Conservation (phyloP, 768 basidiomycete genomes). For the Pleurotus pulmonarius region DNA sequence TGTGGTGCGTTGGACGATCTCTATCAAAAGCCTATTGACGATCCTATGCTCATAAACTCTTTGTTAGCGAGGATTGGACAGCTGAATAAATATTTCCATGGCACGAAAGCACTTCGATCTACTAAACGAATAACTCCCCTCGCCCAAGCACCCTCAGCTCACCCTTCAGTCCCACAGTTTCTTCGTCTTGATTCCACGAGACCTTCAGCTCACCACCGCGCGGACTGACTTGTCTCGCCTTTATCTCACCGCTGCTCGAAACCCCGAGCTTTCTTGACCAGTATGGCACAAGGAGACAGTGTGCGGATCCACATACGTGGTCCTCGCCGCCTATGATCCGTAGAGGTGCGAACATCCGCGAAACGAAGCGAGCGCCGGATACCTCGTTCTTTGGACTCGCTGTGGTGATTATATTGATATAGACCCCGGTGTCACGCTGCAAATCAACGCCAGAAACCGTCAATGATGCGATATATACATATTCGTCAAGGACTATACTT, state of each 20-base stretch:
- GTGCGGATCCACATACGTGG: slow-evolving; percentile 52
- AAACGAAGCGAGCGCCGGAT: slow-evolving; percentile 35
- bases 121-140: slow-evolving; percentile 24
- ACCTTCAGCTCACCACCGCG: slow-evolving; percentile 45
- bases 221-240: slow-evolving; percentile 48
- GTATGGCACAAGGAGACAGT: slow-evolving; percentile 45
- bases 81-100: too few species aligned
- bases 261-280: slow-evolving; percentile 38
- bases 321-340: slow-evolving; percentile 36
- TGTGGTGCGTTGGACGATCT: too few species aligned
- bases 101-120: background rate
- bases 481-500: slow-evolving; percentile 9
- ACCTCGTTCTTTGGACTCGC: slow-evolving; percentile 16
- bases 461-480: background rate
- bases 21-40: too few species aligned
- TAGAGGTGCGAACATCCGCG: slow-evolving; percentile 46
- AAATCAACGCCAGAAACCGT: background rate
- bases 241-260: slow-evolving; percentile 26
- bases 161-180: slow-evolving; percentile 30
- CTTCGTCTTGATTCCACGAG: slow-evolving; percentile 29
- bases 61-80: too few species aligned
- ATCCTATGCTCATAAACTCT: too few species aligned
- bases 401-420: slow-evolving; percentile 36
- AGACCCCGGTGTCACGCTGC: slow-evolving; percentile 30
- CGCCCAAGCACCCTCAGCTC: slow-evolving; percentile 27